Evolutionary conservation across 306 rosid genomes (phyloP).

Genomic region (Gastrolobium villosum): DNA sequence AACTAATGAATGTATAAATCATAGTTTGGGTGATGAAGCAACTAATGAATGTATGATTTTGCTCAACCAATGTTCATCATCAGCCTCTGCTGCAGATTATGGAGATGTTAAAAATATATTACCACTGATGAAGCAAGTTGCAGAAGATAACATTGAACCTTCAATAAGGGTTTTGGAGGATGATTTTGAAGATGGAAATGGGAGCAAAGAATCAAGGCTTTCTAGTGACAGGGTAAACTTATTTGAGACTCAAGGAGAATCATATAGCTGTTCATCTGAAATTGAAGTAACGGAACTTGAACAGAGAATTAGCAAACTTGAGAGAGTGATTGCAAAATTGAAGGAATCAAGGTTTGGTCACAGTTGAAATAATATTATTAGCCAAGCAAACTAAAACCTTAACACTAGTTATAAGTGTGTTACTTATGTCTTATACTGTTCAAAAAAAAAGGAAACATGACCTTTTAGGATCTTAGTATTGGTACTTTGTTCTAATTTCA

Average conservation of each 20-base stretch:
- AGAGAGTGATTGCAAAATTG: not conserved
- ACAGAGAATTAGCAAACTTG: slow-evolving; percentile 16
- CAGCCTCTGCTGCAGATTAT: slow-evolving; percentile 8
- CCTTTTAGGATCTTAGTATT: not conserved
- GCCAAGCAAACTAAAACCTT: not conserved
- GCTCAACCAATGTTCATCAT: slow-evolving; percentile 41
- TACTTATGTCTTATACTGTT: not conserved
- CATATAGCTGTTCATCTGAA: not conserved
- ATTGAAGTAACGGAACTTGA: not conserved
- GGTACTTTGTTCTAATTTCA: not conserved
- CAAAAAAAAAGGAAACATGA: not conserved
- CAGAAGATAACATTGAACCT: slow-evolving; percentile 15
- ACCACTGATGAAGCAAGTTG: not conserved
- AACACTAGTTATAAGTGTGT: not conserved
- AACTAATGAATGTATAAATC: not conserved
- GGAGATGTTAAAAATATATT: slow-evolving; percentile 18
- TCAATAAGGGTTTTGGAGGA: slow-evolving; percentile 3
- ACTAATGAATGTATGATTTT: not conserved
- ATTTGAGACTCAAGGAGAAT: not conserved
- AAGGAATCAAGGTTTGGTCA: not conserved
- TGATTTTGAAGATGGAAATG: slow-evolving; percentile 29
- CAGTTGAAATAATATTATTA: slow-evolving; percentile 11
- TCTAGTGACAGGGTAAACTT: not conserved
- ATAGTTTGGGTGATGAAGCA: not conserved
- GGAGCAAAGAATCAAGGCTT: not conserved